phyloP scores from a whole-genome alignment of 805 yeast genomes.

The Hyphopichia homilentoma region DNA sequence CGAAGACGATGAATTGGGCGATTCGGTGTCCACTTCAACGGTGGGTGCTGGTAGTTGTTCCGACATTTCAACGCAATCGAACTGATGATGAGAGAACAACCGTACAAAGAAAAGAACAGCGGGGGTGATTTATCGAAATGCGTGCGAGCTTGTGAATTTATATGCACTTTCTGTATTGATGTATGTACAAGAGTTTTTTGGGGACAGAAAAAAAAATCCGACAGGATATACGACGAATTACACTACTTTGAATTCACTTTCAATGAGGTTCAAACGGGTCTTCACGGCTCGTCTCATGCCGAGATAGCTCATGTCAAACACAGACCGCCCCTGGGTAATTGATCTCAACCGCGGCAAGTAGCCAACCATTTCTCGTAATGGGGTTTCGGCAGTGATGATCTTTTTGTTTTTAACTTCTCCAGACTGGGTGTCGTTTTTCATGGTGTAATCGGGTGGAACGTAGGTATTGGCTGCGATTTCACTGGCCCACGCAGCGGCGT shows the following conservation, averaged over 20 bases:
- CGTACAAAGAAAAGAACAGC: neutral
- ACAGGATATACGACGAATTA: too few relatives aligned
- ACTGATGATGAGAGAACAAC: neutral
- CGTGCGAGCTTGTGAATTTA: neutral
- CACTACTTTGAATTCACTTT: conserved; percentile 10
- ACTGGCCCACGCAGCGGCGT: conserved; percentile 43
- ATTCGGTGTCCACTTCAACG: conserved; percentile 4
- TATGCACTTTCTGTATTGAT: neutral
- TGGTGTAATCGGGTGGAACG: conserved; percentile 74
- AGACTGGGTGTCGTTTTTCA: conserved; percentile 25
- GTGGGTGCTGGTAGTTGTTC: conserved; percentile 5
- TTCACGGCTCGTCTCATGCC: conserved; percentile 67
- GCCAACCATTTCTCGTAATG: conserved; percentile 87
- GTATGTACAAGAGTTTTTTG: too few relatives aligned
- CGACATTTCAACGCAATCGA: conserved; percentile 5
- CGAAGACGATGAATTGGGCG: conserved; percentile 25
- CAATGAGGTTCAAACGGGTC: conserved; percentile 39
- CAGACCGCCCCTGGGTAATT: conserved; percentile 85
- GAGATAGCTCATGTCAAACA: conserved; percentile 70
- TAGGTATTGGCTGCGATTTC: conserved; percentile 60
- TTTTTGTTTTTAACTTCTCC: conserved; percentile 34
- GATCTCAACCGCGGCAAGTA: conserved; percentile 75
- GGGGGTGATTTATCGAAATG: conserved; percentile 1
- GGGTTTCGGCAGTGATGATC: conserved; percentile 73
- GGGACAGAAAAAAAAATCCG: too few relatives aligned